These are phyloP conservation scores for Cydonia oblonga DNA, from an alignment of 331 rosid genomes.

Conservation along the genomic window DNA sequence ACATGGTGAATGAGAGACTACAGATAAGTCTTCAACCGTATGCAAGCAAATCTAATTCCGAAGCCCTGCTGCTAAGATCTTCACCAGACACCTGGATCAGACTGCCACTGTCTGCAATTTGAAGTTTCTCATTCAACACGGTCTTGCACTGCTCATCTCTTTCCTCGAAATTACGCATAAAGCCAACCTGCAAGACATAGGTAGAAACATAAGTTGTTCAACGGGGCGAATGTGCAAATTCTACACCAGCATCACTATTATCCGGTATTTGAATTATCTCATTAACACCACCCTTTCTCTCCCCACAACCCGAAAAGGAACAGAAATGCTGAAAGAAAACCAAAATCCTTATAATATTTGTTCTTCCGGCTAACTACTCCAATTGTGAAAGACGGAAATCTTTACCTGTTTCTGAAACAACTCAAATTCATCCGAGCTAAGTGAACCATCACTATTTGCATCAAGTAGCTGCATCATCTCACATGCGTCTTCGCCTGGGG, in stretches of 20 bases:
- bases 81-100: slow-evolving; percentile 48
- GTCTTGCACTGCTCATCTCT: slow-evolving; percentile 66
- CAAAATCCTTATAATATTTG: background rate
- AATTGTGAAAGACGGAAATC: background rate
- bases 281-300: too few relatives aligned
- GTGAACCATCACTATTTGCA: slow-evolving; percentile 41
- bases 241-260: too few relatives aligned
- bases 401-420: slow-evolving; percentile 33
- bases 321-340: background rate
- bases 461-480: slow-evolving; percentile 57
- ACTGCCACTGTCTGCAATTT: slow-evolving; percentile 38
- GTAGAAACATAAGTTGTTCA: too few relatives aligned
- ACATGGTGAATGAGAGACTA: background rate
- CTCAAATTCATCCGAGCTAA: slow-evolving; percentile 70
- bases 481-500: background rate
- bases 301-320: background rate
- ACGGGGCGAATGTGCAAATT: too few relatives aligned
- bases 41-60: slow-evolving; percentile 19
- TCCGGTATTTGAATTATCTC: background rate
- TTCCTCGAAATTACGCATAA: slow-evolving; percentile 58
- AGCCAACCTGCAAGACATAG: slow-evolving; percentile 45
- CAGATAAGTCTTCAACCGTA: background rate
- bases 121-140: slow-evolving; percentile 60
- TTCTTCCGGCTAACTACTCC: background rate
- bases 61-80: slow-evolving; percentile 40